Conservation (phyloP, 371 early-diverging fungal genomes). For the Thermomucor indicae-seudaticae region DNA sequence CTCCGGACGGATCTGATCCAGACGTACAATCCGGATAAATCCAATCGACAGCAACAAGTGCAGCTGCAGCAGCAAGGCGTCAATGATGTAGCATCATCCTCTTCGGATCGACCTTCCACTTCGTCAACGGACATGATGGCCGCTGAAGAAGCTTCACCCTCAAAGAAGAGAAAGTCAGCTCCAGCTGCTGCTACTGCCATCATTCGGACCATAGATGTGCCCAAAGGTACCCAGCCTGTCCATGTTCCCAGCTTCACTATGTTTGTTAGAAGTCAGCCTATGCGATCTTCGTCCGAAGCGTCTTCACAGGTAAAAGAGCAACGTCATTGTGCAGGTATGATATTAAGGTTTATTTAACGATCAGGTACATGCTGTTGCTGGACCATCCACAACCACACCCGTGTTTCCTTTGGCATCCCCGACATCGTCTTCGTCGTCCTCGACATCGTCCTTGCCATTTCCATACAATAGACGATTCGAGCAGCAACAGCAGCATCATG, state of each 20-base stretch:
- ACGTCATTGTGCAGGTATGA: conserved; percentile 1
- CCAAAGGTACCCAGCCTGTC: conserved; percentile 36
- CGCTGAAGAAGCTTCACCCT: conserved; percentile 12
- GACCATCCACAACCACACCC: not conserved
- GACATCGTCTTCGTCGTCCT: conserved; percentile 35
- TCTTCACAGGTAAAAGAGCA: conserved; percentile 6
- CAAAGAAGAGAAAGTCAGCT: conserved; percentile 27
- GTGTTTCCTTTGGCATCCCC: conserved; percentile 30
- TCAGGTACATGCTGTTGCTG: conserved; percentile 18
- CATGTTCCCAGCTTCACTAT: conserved; percentile 32
- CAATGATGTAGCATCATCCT: conserved; percentile 3
- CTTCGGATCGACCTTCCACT: conserved; percentile 3
- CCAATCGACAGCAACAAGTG: not conserved
- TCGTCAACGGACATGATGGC: conserved; percentile 7
- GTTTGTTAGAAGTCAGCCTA: conserved; percentile 19
- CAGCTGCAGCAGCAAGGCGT: not conserved
- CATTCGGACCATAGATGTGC: conserved; percentile 9
- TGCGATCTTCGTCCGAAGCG: conserved; percentile 25
- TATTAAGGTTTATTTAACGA: not conserved
- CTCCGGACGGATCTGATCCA: conserved; percentile 14
- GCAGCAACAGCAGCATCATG: conserved; percentile 4
- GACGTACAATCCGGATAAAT: conserved; percentile 1
- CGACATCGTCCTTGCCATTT: conserved; percentile 31
- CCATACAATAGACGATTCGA: conserved; percentile 15
- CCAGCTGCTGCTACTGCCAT: conserved; percentile 1